Conservation (phyloP, 2,329 filamentous ascomycete species). For the Neofusicoccum parvum region DNA sequence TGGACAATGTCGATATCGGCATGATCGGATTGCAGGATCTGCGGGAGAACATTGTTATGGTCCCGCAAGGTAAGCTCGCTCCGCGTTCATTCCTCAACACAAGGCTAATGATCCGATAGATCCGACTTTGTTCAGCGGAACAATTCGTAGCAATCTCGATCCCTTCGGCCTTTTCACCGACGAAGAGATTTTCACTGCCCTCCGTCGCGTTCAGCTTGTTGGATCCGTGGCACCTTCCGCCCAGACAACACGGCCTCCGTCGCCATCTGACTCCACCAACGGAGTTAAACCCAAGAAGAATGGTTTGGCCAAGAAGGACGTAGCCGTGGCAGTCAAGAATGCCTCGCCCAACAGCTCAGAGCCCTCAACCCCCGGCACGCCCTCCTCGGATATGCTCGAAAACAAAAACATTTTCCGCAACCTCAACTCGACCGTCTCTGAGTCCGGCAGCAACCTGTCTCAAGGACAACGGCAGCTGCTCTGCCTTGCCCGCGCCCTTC, state of each 20-base stretch:
- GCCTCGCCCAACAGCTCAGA: constrained; percentile 32
- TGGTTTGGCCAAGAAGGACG: constrained; percentile 24
- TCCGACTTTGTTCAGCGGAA: constrained; percentile 90
- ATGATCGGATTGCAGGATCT: constrained; percentile 90
- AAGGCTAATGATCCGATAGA: constrained; percentile 52
- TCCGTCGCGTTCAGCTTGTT: constrained; percentile 88
- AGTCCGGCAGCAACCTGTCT: constrained; percentile 91
- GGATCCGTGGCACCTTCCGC: constrained; percentile 52
- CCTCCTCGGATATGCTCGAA: constrained; percentile 50
- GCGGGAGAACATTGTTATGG: constrained; percentile 92
- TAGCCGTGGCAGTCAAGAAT: constrained; percentile 28
- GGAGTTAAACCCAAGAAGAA: constrained; percentile 24
- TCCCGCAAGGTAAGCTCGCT: constrained; percentile 66
- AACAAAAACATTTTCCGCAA: constrained; percentile 97
- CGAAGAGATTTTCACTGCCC: constrained; percentile 82
- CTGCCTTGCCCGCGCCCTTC: constrained; percentile 87
- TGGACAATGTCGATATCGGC: constrained; percentile 89
- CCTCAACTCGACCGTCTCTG: constrained; percentile 77
- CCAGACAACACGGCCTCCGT: constrained; percentile 29
- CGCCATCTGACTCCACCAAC: constrained; percentile 28
- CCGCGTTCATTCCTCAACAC: neutral
- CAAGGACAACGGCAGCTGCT: constrained; percentile 95
- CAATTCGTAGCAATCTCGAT: constrained; percentile 88
- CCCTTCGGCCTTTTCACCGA: constrained; percentile 89
- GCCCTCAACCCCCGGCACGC: constrained; percentile 37